Percentiles rank a stretch among this genome's conserved stretches.
Conservation (phyloP, 345 rosid genomes). For the Lagerstroemia speciosa region DNA sequence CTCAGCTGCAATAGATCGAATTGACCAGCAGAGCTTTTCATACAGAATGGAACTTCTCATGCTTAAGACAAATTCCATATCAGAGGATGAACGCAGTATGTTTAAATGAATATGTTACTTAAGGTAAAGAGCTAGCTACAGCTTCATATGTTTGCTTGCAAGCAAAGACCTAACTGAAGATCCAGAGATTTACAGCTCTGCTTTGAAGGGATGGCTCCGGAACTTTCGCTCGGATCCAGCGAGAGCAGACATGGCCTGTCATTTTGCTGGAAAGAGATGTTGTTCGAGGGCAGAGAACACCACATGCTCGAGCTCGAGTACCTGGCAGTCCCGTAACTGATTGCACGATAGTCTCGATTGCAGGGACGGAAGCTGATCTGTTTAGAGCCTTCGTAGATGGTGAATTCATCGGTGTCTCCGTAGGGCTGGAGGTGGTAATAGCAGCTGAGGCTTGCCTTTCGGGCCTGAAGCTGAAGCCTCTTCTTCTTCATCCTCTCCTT, state of each 20-base stretch:
- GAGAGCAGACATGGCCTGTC: not conserved
- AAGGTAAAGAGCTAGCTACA: not conserved
- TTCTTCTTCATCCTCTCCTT: slow-evolving; percentile 92
- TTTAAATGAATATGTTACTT: not conserved
- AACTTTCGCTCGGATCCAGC: not conserved
- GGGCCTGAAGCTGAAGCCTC: slow-evolving; percentile 84
- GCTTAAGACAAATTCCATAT: not conserved
- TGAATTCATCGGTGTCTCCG: not conserved
- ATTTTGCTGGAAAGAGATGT: not conserved
- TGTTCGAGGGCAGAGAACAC: not conserved
- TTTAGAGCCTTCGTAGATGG: not conserved
- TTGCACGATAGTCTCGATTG: not conserved
- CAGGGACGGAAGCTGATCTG: slow-evolving; percentile 54
- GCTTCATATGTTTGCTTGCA: slow-evolving; percentile 24
- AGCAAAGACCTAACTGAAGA: slow-evolving; percentile 56
- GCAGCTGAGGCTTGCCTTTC: slow-evolving; percentile 60
- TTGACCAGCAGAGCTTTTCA: too few relatives aligned
- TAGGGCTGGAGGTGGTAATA: slow-evolving; percentile 45
- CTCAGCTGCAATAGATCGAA: too few relatives aligned
- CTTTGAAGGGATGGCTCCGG: slow-evolving; percentile 6
- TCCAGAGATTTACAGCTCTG: slow-evolving; percentile 41
- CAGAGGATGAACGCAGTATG: not conserved
- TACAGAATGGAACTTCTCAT: too few relatives aligned
- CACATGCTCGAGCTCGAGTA: not conserved
- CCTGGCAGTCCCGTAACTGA: not conserved